These are phyloP conservation scores for Crotalaria pallida DNA, from an alignment of 306 rosid species.

Conservation along the genomic window DNA sequence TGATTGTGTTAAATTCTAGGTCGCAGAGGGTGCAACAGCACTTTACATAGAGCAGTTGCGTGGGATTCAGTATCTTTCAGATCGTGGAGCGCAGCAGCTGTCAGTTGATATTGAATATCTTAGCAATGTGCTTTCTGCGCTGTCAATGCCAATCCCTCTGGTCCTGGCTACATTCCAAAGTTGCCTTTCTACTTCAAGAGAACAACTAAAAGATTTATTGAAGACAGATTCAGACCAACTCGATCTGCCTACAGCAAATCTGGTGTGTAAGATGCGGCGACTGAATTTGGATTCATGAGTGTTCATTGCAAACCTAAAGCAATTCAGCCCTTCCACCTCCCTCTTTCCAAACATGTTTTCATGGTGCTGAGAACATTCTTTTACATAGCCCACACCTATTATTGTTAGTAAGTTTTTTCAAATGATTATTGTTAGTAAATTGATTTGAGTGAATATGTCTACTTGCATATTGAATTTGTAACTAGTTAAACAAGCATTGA, in stretches of 20 bases:
- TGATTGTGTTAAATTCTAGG: constrained; percentile 37
- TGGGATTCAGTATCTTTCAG: constrained; percentile 78
- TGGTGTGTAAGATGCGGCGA: constrained; percentile 87
- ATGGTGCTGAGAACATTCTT: constrained; percentile 10
- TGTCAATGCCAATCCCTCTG: constrained; percentile 83
- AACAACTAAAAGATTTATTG: constrained; percentile 67
- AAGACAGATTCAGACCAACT: constrained; percentile 69
- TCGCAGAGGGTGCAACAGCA: constrained; percentile 98
- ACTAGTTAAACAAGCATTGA: not conserved
- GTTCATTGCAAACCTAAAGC: not conserved
- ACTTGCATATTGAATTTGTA: constrained; percentile 13
- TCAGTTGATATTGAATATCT: constrained; percentile 91
- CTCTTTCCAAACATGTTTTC: not conserved
- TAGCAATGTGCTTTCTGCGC: constrained; percentile 85
- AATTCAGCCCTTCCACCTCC: not conserved
- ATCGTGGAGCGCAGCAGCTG: constrained; percentile 88
- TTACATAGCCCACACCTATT: constrained; percentile 1
- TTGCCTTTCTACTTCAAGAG: constrained; percentile 74
- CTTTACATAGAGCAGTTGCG: constrained; percentile 87
- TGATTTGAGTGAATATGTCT: not conserved
- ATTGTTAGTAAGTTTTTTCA: too few relatives aligned
- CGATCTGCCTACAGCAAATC: constrained; percentile 87
- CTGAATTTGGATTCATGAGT: constrained; percentile 39
- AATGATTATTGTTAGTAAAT: too few relatives aligned
- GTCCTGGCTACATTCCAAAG: constrained; percentile 73